phyloP scores from a whole-genome alignment of 345 rosid species.

The Pugionium cornutum region DNA sequence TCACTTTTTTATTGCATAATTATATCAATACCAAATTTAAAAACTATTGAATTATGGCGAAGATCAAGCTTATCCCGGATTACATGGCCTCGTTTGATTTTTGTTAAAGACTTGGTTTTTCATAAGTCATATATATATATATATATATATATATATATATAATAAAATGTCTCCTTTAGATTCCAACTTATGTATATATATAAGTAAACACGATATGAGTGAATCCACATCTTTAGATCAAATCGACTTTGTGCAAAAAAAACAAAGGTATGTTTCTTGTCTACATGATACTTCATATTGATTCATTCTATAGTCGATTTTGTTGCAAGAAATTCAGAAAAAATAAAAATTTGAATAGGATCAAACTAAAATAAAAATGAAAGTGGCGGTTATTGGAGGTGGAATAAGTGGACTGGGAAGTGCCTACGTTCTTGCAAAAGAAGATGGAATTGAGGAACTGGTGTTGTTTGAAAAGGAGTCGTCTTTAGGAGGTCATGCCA shows the following conservation, averaged over 20 bases:
- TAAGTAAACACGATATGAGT: background rate
- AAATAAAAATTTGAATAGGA: background rate
- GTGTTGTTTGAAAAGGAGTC: slow-evolving; percentile 68
- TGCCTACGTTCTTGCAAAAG: slow-evolving; percentile 53
- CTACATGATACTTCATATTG: background rate
- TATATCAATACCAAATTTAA: background rate
- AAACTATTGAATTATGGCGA: background rate
- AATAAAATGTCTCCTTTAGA: background rate
- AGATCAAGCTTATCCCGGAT: background rate
- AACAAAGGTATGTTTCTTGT: background rate
- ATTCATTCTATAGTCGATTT: background rate
- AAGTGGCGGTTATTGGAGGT: slow-evolving; percentile 64
- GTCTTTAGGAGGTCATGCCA: slow-evolving; percentile 65
- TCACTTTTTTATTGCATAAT: too few species aligned
- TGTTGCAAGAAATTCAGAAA: slow-evolving; percentile 1
- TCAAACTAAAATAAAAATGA: slow-evolving; percentile 34
- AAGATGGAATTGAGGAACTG: slow-evolving; percentile 45
- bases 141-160: background rate
- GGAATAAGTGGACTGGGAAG: slow-evolving; percentile 67
- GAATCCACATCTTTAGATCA: background rate
- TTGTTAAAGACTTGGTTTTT: too few species aligned
- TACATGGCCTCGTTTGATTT: background rate
- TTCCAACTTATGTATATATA: background rate
- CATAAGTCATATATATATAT: background rate
- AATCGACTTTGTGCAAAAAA: slow-evolving; percentile 4